Conservation (phyloP, 306 rosid species). For the Citrullus colocynthis region DNA sequence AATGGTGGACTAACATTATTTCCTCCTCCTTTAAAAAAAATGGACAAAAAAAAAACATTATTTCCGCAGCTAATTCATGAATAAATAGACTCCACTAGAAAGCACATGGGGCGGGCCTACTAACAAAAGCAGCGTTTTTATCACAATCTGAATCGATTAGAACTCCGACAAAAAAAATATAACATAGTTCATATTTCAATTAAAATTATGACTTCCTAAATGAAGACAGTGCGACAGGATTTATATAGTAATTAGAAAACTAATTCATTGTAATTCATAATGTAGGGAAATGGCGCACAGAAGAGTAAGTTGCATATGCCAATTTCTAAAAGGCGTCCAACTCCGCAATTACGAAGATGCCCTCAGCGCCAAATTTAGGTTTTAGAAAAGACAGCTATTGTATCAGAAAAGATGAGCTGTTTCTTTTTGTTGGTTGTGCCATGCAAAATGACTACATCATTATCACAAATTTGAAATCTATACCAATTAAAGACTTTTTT, state of each 20-base stretch:
- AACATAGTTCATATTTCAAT: not conserved
- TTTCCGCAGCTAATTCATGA: not conserved
- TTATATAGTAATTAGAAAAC: not conserved
- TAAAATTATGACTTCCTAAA: not conserved
- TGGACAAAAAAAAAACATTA: not conserved
- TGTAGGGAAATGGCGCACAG: not conserved
- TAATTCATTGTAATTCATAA: not conserved
- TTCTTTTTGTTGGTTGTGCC: conserved; percentile 20
- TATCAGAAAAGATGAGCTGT: conserved; percentile 14
- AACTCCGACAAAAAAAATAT: not conserved
- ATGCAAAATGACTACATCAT: conserved; percentile 7
- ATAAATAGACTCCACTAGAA: not conserved
- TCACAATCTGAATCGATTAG: not conserved
- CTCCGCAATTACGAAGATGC: conserved; percentile 16
- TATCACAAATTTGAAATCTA: not conserved
- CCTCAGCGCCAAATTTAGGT: conserved; percentile 19
- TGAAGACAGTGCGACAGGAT: not conserved
- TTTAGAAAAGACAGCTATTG: conserved; percentile 24
- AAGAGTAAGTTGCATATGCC: not conserved
- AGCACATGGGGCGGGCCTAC: conserved; percentile 7
- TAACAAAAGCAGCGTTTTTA: not conserved
- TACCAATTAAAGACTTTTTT: not conserved
- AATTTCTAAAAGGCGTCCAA: conserved; percentile 20
- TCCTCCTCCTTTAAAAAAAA: not conserved
- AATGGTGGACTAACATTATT: not conserved